Evolutionary conservation across 257 asterid genomes (phyloP).

Genomic region (Nicotiana paniculata): DNA sequence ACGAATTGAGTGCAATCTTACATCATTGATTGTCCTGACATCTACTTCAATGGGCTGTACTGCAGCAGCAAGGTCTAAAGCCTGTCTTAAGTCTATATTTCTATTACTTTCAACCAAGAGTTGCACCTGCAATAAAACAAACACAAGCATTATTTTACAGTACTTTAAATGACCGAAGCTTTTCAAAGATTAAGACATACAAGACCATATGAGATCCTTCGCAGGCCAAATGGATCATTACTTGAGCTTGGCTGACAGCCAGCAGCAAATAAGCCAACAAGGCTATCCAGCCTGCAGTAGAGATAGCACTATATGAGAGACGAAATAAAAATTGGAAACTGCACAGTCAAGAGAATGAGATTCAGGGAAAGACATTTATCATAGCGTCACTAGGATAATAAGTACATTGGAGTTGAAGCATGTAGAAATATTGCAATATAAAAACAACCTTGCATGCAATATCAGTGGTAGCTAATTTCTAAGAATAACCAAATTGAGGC

Average conservation of each 20-base stretch:
- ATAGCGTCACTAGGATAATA: neutral
- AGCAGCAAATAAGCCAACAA: conserved; percentile 92
- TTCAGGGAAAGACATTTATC: neutral
- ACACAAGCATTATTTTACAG: conserved; percentile 15
- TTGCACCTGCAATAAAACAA: conserved; percentile 61
- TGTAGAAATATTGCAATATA: neutral
- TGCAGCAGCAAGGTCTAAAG: conserved; percentile 86
- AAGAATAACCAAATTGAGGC: neutral
- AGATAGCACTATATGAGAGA: neutral
- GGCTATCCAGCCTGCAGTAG: conserved; percentile 84
- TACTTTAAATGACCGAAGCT: conserved; percentile 6
- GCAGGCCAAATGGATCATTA: conserved; percentile 88
- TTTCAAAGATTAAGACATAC: conserved; percentile 38
- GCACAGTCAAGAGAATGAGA: neutral
- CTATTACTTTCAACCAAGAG: conserved; percentile 63
- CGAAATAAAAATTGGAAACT: neutral
- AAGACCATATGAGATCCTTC: conserved; percentile 90
- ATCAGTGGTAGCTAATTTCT: conserved; percentile 4
- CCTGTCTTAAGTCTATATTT: conserved; percentile 66
- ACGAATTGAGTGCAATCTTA: conserved; percentile 27
- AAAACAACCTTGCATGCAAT: neutral
- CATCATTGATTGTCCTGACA: conserved; percentile 53
- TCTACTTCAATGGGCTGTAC: conserved; percentile 78
- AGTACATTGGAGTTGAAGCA: neutral
- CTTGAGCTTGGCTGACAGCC: conserved; percentile 95